Base-by-base conservation (phyloP, 129 eudicot species). In the Tagetes erecta region DNA sequence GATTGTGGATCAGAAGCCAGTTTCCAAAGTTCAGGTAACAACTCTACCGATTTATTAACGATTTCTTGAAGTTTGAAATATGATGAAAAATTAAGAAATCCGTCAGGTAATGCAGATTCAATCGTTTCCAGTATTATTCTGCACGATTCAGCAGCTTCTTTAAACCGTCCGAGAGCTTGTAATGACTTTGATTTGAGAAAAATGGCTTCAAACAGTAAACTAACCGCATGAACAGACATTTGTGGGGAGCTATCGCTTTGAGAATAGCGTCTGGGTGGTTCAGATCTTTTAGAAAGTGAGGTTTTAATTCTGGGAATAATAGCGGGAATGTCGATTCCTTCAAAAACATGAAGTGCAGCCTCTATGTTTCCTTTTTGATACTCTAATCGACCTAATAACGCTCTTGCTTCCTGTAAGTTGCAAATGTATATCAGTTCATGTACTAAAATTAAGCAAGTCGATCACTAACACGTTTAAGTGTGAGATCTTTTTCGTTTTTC, bases 111-210 rank as follows among this genome's bases (percentile, higher is more conserved):
- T 77, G 91, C 86, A 20, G 96, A 84, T 77, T 90, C 97, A 41
- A 93, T 80, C 1, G 93, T 88, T 73, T 93, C 98, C 52, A 89
- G 81, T 80, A 93, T 86, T 52, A 87, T 79, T 73, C 85, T 86
- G 80, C 98, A 93, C 11, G 96, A 87, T 74, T 90, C 89, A 77
- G 98, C 92, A 36, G 98, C 98, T 80, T 88, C 96, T 86, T 57
- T 70, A 68, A 87, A 87, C 76, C 85, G 85, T 36, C 92, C 89
- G 6, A 89, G 84, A 72, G 86, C 83, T 77, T 85, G 86, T 59
- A 89, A 71, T 47, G 95, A 89, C 81, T 87, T 86, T 72, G 95
- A 87, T 81, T 92, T 92, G 62, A 92, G 98, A 77, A 87, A 87
- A 68, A 89, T 81, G 20, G 98, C 96, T 73, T 92, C 98, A 34